A percentile compares a stretch with the other conserved stretches of the same genome.
Conservation (phyloP, 306 rosid species). For the Lagenaria siceraria region DNA sequence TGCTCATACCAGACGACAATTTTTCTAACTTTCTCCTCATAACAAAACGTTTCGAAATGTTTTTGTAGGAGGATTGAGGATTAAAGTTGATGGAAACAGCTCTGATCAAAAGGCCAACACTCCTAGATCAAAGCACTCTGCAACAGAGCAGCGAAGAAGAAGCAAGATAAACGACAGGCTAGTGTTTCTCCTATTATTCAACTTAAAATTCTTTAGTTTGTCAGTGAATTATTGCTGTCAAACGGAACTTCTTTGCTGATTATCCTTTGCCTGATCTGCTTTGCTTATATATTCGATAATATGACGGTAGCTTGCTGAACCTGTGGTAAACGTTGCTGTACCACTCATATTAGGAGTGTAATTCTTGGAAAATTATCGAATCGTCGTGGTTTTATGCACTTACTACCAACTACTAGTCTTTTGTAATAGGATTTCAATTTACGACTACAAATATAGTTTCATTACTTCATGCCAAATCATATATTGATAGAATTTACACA, state of each 20-base stretch:
- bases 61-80: constrained; percentile 38
- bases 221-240: background rate
- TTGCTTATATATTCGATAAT: background rate
- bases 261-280: background rate
- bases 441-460: background rate
- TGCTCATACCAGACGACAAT: background rate
- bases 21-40: background rate
- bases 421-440: background rate
- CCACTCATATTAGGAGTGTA: background rate
- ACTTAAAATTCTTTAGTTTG: background rate
- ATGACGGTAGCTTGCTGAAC: background rate
- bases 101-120: constrained; percentile 84
- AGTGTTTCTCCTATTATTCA: constrained; percentile 14
- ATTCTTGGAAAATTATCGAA: background rate
- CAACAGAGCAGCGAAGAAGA: constrained; percentile 95
- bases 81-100: constrained; percentile 49
- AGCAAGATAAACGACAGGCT: constrained; percentile 97
- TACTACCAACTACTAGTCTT: background rate
- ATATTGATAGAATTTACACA: background rate
- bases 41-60: background rate
- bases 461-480: background rate
- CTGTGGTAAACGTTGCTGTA: background rate
- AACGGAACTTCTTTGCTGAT: background rate
- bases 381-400: background rate
- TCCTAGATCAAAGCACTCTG: constrained; percentile 96